Evolutionary conservation across 2,329 filamentous ascomycete species (phyloP).

Genomic region (Alternaria ventricosa): DNA sequence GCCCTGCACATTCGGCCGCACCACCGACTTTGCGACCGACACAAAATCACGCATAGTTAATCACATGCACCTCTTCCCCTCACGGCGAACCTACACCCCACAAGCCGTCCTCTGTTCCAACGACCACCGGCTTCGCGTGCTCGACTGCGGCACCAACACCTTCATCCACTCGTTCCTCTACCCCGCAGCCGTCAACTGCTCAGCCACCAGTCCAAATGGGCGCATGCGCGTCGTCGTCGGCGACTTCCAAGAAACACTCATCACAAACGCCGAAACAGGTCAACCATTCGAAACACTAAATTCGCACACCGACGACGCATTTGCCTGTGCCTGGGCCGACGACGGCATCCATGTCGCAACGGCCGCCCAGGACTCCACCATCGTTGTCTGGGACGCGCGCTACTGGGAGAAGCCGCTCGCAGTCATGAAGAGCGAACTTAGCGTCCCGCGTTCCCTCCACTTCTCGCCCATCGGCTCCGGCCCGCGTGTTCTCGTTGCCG

Average conservation of each 20-base stretch:
- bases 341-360: slow-evolving; percentile 79
- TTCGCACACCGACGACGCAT: slow-evolving; percentile 74
- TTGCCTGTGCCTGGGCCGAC: slow-evolving; percentile 80
- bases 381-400: slow-evolving; percentile 79
- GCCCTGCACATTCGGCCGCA: slow-evolving; percentile 52
- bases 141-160: slow-evolving; percentile 64
- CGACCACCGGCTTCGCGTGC: slow-evolving; percentile 60
- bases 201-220: slow-evolving; percentile 73
- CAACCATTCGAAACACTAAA: slow-evolving; percentile 62
- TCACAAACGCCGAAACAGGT: slow-evolving; percentile 73
- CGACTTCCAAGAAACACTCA: slow-evolving; percentile 69
- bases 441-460: slow-evolving; percentile 70
- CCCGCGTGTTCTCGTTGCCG: slow-evolving; percentile 70
- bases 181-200: slow-evolving; percentile 72
- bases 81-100: slow-evolving; percentile 56
- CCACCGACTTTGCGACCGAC: slow-evolving; percentile 56
- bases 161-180: slow-evolving; percentile 65
- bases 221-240: slow-evolving; percentile 76
- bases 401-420: slow-evolving; percentile 66
- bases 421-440: slow-evolving; percentile 69
- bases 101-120: slow-evolving; percentile 65
- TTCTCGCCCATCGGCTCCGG: slow-evolving; percentile 77
- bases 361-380: slow-evolving; percentile 74
- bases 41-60: slow-evolving; percentile 63
- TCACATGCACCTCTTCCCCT: slow-evolving; percentile 61